Evolutionary conservation across 805 yeast species (phyloP).

Genomic region (Cyberlindnera saturnus): DNA sequence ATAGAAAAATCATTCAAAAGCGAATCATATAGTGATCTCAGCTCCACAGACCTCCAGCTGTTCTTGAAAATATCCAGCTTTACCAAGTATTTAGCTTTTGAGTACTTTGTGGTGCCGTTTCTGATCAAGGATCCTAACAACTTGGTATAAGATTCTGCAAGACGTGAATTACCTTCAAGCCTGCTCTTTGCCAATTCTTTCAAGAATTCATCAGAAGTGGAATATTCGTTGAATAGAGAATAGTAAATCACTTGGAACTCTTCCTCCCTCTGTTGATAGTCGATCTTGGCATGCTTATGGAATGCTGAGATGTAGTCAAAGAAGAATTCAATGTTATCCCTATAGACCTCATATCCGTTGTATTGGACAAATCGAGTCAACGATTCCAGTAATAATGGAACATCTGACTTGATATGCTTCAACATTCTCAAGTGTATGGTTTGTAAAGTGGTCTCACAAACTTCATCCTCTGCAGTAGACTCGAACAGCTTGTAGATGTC

Average conservation of each 20-base stretch:
- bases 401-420: slow-evolving; percentile 30
- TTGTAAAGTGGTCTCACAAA: slow-evolving; percentile 46
- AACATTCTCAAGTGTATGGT: slow-evolving; percentile 43
- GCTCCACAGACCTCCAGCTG: slow-evolving; percentile 23
- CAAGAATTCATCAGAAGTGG: slow-evolving; percentile 17
- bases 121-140: slow-evolving; percentile 24
- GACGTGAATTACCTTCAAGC: slow-evolving; percentile 3
- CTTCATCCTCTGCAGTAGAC: slow-evolving; percentile 41
- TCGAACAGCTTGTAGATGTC: slow-evolving; percentile 31
- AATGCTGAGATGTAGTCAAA: slow-evolving; percentile 28
- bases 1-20: slow-evolving; percentile 15
- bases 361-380: slow-evolving; percentile 18
- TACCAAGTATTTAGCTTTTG: slow-evolving; percentile 17
- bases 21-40: slow-evolving; percentile 13
- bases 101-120: slow-evolving; percentile 12
- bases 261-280: slow-evolving; percentile 2
- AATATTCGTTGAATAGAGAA: slow-evolving; percentile 19
- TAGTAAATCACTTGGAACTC: slow-evolving; percentile 23
- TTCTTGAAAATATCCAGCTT: slow-evolving; percentile 21
- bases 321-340: slow-evolving; percentile 33
- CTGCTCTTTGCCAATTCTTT: slow-evolving; percentile 24
- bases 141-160: slow-evolving; percentile 15
- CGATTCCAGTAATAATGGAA: slow-evolving; percentile 15
- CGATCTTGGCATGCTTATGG: slow-evolving; percentile 9
- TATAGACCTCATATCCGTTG: slow-evolving; percentile 28